These are phyloP conservation scores for Chlorella sp. DNA, from an alignment of 139 green algal species.

Conservation along the genomic window DNA sequence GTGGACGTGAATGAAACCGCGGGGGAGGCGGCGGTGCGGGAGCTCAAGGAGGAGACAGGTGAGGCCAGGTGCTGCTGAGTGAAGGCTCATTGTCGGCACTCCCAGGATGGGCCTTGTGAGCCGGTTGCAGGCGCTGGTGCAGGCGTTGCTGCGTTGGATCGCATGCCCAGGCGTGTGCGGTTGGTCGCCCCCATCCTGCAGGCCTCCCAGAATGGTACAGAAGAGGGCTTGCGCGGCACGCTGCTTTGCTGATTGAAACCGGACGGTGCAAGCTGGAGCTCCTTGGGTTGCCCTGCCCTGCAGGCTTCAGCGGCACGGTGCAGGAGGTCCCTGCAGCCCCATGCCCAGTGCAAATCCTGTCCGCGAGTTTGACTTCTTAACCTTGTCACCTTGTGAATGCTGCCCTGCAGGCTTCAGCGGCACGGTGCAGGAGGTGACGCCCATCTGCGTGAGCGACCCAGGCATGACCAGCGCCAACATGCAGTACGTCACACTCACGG, in stretches of 20 bases:
- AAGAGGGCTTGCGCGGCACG: too few species aligned
- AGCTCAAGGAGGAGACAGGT: slow-evolving; percentile 77
- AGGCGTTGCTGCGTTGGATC: neutral
- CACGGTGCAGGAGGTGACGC: slow-evolving; percentile 33
- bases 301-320: slow-evolving; percentile 63
- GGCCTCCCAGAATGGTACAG: too few species aligned
- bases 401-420: slow-evolving; percentile 66
- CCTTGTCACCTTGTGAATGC: too few species aligned
- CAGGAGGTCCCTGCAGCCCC: too few species aligned
- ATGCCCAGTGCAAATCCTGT: too few species aligned
- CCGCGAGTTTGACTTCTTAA: neutral
- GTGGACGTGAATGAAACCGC: slow-evolving; percentile 65
- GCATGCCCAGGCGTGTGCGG: neutral
- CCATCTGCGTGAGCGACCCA: slow-evolving; percentile 55
- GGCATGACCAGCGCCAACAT: slow-evolving; percentile 67
- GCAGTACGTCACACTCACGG: slow-evolving; percentile 52
- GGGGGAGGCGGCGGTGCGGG: slow-evolving; percentile 59
- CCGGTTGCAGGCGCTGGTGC: too few species aligned
- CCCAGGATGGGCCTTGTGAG: too few species aligned
- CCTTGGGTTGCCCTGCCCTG: too few species aligned
- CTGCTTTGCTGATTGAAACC: too few species aligned
- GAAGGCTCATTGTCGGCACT: too few species aligned
- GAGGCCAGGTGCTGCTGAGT: too few species aligned
- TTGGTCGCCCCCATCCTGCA: neutral
- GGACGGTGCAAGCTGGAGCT: too few species aligned